A percentile compares a stretch with the other conserved stretches of the same genome.
These are phyloP conservation scores for Avicennia marina DNA, from an alignment of 257 asterid species.

Conservation along the genomic window DNA sequence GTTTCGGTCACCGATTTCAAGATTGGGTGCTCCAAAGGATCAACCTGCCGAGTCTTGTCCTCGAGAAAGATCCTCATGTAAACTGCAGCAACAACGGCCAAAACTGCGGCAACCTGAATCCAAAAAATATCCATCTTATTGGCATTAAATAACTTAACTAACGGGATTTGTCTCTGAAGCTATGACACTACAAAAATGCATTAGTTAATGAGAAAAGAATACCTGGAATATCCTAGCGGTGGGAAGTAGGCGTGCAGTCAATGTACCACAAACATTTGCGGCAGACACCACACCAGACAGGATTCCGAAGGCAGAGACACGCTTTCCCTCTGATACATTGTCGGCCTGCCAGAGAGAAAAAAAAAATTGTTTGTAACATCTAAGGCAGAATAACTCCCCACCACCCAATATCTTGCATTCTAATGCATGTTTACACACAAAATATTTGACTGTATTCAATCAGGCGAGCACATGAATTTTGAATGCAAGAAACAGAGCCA, in stretches of 20 bases:
- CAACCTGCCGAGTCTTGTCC: slow-evolving; percentile 18
- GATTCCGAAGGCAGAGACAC: slow-evolving; percentile 48
- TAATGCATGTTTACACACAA: too few species aligned
- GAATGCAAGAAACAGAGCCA: too few species aligned
- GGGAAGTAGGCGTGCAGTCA: slow-evolving; percentile 53
- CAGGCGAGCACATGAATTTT: too few species aligned
- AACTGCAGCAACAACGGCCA: slow-evolving; percentile 34
- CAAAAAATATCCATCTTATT: not conserved
- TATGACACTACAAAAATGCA: not conserved
- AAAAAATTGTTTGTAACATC: not conserved
- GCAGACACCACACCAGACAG: slow-evolving; percentile 46
- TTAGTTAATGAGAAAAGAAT: not conserved
- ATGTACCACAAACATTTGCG: slow-evolving; percentile 46
- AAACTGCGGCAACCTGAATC: slow-evolving; percentile 44
- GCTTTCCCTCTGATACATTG: slow-evolving; percentile 45
- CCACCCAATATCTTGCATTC: too few species aligned
- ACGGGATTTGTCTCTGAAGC: not conserved
- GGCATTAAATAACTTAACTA: not conserved
- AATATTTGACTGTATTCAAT: too few species aligned
- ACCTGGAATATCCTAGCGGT: slow-evolving; percentile 43
- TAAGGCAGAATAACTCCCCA: too few species aligned
- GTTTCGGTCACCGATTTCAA: slow-evolving; percentile 15
- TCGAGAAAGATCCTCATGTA: slow-evolving; percentile 49
- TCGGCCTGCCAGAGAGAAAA: slow-evolving; percentile 34
- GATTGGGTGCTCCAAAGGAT: slow-evolving; percentile 22